These are phyloP conservation scores for Populus ilicifolia DNA, from an alignment of 345 rosid species.

Conservation along the genomic window DNA sequence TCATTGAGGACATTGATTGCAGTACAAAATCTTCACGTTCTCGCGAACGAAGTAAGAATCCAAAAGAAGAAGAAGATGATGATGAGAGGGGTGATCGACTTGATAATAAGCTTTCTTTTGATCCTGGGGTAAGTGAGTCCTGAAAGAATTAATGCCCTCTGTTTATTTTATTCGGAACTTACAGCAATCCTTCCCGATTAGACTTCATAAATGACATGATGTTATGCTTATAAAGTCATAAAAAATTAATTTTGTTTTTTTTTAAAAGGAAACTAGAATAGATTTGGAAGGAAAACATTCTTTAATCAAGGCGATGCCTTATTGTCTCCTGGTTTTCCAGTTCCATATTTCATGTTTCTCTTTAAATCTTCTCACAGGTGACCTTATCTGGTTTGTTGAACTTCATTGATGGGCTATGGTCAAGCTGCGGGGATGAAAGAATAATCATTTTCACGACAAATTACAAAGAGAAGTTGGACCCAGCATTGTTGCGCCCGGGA, in stretches of 20 bases:
- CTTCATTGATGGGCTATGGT: constrained; percentile 32
- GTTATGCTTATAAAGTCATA: too few species aligned
- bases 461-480: constrained; percentile 24
- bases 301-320: too few species aligned
- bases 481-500: constrained; percentile 25
- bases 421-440: constrained; percentile 28
- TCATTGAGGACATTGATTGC: constrained; percentile 32
- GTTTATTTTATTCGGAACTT: too few species aligned
- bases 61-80: neutral
- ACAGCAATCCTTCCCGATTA: neutral
- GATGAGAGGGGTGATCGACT: neutral
- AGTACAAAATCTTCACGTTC: constrained; percentile 12
- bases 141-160: too few species aligned
- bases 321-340: too few species aligned
- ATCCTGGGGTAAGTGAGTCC: constrained; percentile 22
- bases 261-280: too few species aligned
- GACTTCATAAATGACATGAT: neutral
- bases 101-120: constrained; percentile 10
- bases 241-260: too few species aligned
- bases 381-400: constrained; percentile 27
- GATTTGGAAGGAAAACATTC: too few species aligned
- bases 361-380: constrained; percentile 3
- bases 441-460: constrained; percentile 26
- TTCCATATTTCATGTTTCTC: too few species aligned
- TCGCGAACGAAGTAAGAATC: neutral